Conservation (phyloP, 768 basidiomycete species). For the Lentinula guzmanii region DNA sequence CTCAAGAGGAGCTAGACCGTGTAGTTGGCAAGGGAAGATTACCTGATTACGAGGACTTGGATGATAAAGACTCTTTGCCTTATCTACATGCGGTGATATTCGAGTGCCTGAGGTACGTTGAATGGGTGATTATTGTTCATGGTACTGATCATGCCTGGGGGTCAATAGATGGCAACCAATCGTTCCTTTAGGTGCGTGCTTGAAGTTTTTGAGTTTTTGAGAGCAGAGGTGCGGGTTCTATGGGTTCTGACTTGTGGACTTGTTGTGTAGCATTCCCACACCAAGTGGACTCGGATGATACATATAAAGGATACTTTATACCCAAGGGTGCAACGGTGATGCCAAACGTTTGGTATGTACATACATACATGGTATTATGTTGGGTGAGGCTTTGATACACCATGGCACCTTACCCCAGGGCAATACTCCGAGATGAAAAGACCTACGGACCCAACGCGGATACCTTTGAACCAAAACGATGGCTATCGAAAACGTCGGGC, state of each 20-base stretch:
- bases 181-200: neutral
- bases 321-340: constrained; percentile 27
- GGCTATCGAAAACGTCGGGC: neutral
- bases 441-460: neutral
- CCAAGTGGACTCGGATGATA: constrained; percentile 24
- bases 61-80: neutral
- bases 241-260: too few relatives aligned
- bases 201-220: too few relatives aligned
- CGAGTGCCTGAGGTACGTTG: neutral
- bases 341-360: constrained; percentile 26
- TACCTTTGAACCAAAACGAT: neutral
- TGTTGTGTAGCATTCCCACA: constrained; percentile 15
- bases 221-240: too few relatives aligned
- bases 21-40: neutral
- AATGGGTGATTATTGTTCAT: neutral
- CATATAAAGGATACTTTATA: constrained; percentile 23
- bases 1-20: neutral
- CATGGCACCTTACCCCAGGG: neutral
- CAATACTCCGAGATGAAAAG: neutral
- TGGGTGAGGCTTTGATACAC: too few relatives aligned
- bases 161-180: neutral
- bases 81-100: neutral
- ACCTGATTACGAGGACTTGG: neutral
- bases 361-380: neutral
- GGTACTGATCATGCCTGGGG: neutral